phyloP scores from a whole-genome alignment of 2,329 filamentous ascomycete genomes.

The Colletotrichum cereale region DNA sequence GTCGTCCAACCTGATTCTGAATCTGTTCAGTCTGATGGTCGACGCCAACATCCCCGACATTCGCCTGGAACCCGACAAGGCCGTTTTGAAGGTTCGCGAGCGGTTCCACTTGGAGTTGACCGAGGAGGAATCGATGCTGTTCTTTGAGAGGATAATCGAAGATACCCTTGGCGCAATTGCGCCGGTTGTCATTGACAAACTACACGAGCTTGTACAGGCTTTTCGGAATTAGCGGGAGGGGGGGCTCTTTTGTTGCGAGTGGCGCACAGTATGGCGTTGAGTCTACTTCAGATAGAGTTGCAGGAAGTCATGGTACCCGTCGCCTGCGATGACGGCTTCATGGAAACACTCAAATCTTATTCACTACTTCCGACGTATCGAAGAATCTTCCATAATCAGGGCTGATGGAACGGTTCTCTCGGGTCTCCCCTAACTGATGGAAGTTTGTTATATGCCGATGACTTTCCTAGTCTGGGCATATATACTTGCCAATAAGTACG shows the following conservation, averaged over 20 bases:
- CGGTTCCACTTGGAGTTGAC: conserved; percentile 91
- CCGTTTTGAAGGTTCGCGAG: conserved; percentile 94
- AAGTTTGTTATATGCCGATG: neutral
- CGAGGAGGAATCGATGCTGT: conserved; percentile 90
- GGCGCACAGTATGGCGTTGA: neutral
- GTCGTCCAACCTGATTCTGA: conserved; percentile 89
- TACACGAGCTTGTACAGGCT: conserved; percentile 94
- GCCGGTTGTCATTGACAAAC: conserved; percentile 92
- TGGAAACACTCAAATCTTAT: neutral
- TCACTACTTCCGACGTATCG: neutral
- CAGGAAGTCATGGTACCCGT: neutral
- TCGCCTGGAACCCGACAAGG: conserved; percentile 90
- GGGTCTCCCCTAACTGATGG: neutral
- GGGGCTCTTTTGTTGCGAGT: neutral
- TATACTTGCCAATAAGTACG: neutral
- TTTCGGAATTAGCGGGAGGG: conserved; percentile 63
- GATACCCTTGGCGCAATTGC: conserved; percentile 91
- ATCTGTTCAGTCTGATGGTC: conserved; percentile 96
- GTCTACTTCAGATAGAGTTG: neutral
- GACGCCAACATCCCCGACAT: conserved; percentile 98
- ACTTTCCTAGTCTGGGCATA: neutral
- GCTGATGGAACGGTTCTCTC: neutral
- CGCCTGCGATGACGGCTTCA: neutral
- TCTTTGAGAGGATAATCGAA: conserved; percentile 90
- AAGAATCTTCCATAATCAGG: neutral